phyloP scores from a whole-genome alignment of 139 green algal species.

The Chlorella vulgaris region DNA sequence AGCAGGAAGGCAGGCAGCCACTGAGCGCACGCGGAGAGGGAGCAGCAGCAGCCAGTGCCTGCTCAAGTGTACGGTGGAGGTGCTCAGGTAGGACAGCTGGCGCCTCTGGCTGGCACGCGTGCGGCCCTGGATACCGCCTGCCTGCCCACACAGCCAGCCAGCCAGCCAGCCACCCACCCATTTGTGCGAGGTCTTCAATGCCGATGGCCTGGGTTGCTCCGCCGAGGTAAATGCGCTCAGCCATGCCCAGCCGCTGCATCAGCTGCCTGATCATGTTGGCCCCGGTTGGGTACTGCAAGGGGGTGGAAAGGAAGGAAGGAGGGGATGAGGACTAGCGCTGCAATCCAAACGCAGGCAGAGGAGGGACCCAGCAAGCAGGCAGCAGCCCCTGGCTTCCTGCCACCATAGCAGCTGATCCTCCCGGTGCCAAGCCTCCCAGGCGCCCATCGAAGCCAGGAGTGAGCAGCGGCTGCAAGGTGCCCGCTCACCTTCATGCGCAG shows the following conservation, averaged over 20 bases:
- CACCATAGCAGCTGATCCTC: background rate
- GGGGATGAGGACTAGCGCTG: background rate
- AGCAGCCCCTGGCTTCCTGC: background rate
- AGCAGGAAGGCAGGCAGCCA: background rate
- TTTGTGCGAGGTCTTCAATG: conserved; percentile 33
- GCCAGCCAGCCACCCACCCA: background rate
- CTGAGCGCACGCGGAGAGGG: conserved; percentile 15
- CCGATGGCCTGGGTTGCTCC: background rate
- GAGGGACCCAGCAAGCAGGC: background rate
- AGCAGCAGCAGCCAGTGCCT: background rate
- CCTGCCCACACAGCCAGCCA: no score
- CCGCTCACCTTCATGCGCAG: conserved; percentile 27
- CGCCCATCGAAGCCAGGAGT: no score
- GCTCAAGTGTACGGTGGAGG: no score
- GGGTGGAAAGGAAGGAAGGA: background rate
- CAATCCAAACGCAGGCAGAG: background rate
- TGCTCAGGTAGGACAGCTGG: no score
- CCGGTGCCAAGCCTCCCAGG: no score
- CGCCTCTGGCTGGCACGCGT: no score
- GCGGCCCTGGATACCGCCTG: no score
- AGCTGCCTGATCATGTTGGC: conserved; percentile 34
- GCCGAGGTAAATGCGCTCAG: conserved; percentile 73
- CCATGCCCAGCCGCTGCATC: conserved; percentile 75
- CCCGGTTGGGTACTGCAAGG: conserved; percentile 37
- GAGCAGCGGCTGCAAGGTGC: no score